These are phyloP conservation scores for Alternaria gansuensis DNA, from an alignment of 2,329 filamentous ascomycete species.

Conservation along the genomic window DNA sequence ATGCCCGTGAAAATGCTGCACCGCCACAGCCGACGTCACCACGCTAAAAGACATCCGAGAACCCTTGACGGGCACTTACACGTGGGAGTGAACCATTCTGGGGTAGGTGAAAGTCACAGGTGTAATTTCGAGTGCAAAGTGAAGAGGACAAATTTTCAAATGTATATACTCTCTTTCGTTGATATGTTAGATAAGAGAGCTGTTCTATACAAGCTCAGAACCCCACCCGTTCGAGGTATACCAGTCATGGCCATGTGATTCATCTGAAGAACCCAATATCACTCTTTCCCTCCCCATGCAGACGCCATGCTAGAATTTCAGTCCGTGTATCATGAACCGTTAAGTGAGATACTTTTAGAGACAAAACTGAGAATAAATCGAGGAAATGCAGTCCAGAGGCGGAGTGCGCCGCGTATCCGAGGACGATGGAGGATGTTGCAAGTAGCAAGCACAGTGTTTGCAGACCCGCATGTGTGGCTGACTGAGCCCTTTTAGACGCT, in stretches of 20 bases:
- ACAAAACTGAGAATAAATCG: slow-evolving; percentile 36
- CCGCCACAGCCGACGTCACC: slow-evolving; percentile 34
- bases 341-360: slow-evolving; percentile 42
- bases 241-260: slow-evolving; percentile 39
- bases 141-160: slow-evolving; percentile 3
- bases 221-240: slow-evolving; percentile 37
- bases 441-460: slow-evolving; percentile 12
- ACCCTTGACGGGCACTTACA: background rate
- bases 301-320: slow-evolving; percentile 52
- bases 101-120: background rate
- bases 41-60: slow-evolving; percentile 17
- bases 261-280: slow-evolving; percentile 44
- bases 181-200: slow-evolving; percentile 41
- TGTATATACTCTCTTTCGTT: slow-evolving; percentile 32
- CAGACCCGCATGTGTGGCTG: slow-evolving; percentile 4
- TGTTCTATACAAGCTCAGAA: slow-evolving; percentile 42
- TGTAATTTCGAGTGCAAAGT: background rate
- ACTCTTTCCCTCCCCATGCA: slow-evolving; percentile 50
- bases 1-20: slow-evolving; percentile 30
- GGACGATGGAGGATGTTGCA: slow-evolving; percentile 16
- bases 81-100: background rate
- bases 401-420: slow-evolving; percentile 21
- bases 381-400: slow-evolving; percentile 26
- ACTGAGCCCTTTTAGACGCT: slow-evolving; percentile 67
- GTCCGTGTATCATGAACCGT: slow-evolving; percentile 40